Base-by-base conservation (phyloP, 495 filamentous ascomycete species). In the Tuber calosporum region DNA sequence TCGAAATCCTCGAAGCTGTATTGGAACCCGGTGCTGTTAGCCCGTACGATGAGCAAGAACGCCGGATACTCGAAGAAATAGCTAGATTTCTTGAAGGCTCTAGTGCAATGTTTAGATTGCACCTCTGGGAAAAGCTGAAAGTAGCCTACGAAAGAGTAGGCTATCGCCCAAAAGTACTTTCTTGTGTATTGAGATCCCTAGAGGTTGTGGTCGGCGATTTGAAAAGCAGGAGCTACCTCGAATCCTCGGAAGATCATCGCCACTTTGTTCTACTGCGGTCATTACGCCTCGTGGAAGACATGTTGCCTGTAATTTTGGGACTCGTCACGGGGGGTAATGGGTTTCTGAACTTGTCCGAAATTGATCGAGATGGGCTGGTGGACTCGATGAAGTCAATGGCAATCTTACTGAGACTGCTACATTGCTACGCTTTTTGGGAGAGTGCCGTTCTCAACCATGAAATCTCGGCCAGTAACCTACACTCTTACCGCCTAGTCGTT, bases 1-100 rank as follows among this genome's bases (percentile, higher is more conserved):
- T 99, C 77, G 93, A 97, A 77, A 95, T 88, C 48, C 85, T 99
- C 42, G 96, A 99, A 77, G 95, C 96, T 1, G 89, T 99, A 22
- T 86, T 99, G 2, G 93, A 96, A 71, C 89, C 90, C 17, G 84
- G 88, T 26, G 88, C 88, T 19, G 86, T 91, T 26, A 53, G 82
- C 73, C 79, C 81, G 82, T 75, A 77, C 76, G 77, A 78, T 37
- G 75, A 77, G 22, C 66, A 72, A 41, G 72, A 74, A 45, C 26
- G 77, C 74, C 40, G 69, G 41, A 86, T 82, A 53, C 83, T 92
- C 39, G 83, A 85, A 40, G 92, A 96, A 77, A 91, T 97, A 81
- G 89, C 89, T 79, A 90, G 90, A 40, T 97, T 97, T 77, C 85
- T 99, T 26, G 86, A 92, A 69, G 88, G 86, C 39, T 93, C 91